phyloP scores from a whole-genome alignment of 2,329 filamentous ascomycete species.

The Aureobasidium sp. region DNA sequence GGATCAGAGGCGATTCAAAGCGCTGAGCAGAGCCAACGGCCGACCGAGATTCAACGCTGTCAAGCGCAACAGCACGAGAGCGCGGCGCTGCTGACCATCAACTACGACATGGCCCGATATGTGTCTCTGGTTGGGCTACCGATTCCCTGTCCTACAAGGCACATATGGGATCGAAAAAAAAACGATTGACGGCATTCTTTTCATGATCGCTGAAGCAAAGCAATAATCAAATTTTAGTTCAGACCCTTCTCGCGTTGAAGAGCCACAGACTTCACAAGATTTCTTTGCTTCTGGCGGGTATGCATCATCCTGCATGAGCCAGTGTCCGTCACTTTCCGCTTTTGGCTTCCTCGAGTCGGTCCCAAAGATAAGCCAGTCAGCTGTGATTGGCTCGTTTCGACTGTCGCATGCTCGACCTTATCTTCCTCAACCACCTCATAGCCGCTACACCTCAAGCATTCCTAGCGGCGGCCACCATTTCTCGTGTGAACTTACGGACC shows the following conservation, averaged over 20 bases:
- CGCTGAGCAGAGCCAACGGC: constrained; percentile 7
- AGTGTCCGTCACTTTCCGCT: not conserved
- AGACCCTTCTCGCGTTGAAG: not conserved
- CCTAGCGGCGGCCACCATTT: constrained; percentile 11
- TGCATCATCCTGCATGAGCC: constrained; percentile 15
- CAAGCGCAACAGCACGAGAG: not conserved
- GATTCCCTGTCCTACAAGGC: not conserved
- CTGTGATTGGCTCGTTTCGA: constrained; percentile 14
- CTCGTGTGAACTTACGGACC: constrained; percentile 12
- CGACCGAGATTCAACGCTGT: constrained; percentile 15
- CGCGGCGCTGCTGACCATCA: constrained; percentile 9
- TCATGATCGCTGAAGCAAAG: constrained; percentile 4
- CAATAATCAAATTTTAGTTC: constrained; percentile 15
- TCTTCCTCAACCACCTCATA: not conserved
- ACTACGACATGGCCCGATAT: not conserved
- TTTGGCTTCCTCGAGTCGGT: constrained; percentile 9
- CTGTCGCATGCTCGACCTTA: constrained; percentile 9
- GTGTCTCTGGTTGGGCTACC: not conserved
- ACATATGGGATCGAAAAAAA: not conserved
- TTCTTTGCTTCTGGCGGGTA: constrained; percentile 9
- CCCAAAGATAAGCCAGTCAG: constrained; percentile 17
- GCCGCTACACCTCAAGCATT: constrained; percentile 3
- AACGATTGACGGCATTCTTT: not conserved
- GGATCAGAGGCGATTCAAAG: constrained; percentile 10
- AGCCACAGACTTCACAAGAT: not conserved